Evolutionary conservation across 805 yeast species (phyloP), one percentile per base, ranked within the genome.

Genomic region (Phaffomyces antillensis): DNA sequence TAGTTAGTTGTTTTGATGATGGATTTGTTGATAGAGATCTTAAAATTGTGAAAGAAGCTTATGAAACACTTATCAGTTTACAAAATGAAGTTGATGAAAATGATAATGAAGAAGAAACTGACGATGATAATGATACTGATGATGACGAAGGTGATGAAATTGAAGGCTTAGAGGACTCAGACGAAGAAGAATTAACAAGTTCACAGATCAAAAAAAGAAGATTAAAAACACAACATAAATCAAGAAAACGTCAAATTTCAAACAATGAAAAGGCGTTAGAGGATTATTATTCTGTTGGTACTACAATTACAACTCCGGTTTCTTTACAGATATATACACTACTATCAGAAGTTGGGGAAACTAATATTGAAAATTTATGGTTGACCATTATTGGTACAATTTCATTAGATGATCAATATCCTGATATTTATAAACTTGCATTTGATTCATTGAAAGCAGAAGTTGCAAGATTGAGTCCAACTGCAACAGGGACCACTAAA

Each of bases 371-470:
- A 26, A 79, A 71, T 52, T 66, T 95, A 39, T 93, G 99, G 99
- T 70, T 89, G 4, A 74, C 96, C 0, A 82, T 93, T 3, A 76
- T 91, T 12, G 99, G 99, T 1, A 81, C 95, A 0, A 80, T 93
- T 0, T 84, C 97, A 0, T 64, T 89, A 36, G 91, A 86, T 53
- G 70, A 73, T 15, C 76, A 77, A 49, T 80, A 81, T 52, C 91
- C 96, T 3, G 79, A 76, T 44, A 81, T 90, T 0, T 89, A 88
- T 62, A 77, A 80, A 42, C 70, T 77, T 37, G 63, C 88, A 34
- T 81, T 78, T 47, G 96, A 95, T 1, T 66, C 90, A 10, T 68
- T 86, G 46, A 79, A 77, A 48, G 95, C 88, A 47, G 98, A 93
- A 62, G 96, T 89, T 23, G 72, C 72, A 33, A 78, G 98, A 58